phyloP scores from a whole-genome alignment of 495 filamentous ascomycete genomes.

The Tuber aestivum region DNA sequence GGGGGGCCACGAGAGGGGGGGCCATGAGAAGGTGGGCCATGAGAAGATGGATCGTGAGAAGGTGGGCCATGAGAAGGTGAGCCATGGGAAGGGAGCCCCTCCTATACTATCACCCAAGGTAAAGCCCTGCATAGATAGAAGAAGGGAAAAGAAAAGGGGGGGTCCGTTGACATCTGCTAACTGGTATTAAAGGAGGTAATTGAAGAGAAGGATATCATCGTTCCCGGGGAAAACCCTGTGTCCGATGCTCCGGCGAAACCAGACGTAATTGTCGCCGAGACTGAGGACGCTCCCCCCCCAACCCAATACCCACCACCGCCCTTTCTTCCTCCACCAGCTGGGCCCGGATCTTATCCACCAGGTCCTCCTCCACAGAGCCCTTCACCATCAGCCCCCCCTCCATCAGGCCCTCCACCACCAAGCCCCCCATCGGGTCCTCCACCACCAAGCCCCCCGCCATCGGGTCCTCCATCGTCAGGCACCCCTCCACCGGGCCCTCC shows the following conservation, averaged over 20 bases:
- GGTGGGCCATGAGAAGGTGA: neutral
- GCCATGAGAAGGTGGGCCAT: no score
- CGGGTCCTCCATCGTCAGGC: neutral
- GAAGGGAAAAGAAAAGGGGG: neutral
- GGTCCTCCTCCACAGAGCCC: conserved; percentile 12
- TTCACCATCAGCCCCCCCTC: neutral
- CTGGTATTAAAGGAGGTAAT: neutral
- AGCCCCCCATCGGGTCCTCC: neutral
- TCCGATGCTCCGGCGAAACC: conserved; percentile 2
- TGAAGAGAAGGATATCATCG: conserved; percentile 6
- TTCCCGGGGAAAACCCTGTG: neutral
- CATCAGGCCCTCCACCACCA: conserved; percentile 9
- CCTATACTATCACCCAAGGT: neutral
- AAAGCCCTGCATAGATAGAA: neutral
- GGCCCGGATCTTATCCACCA: conserved; percentile 12
- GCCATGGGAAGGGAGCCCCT: neutral
- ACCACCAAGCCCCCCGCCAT: neutral
- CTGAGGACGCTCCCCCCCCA: neutral
- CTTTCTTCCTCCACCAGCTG: conserved; percentile 11
- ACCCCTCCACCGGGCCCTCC: conserved; percentile 9
- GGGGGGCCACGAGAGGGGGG: no score
- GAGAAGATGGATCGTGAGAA: no score
- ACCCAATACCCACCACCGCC: conserved; percentile 3
- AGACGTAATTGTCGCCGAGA: conserved; percentile 5
- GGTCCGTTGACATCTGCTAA: neutral